Percentiles rank a stretch among this genome's conserved stretches.
Conservation (phyloP, 345 rosid genomes). For the Punica granatum region DNA sequence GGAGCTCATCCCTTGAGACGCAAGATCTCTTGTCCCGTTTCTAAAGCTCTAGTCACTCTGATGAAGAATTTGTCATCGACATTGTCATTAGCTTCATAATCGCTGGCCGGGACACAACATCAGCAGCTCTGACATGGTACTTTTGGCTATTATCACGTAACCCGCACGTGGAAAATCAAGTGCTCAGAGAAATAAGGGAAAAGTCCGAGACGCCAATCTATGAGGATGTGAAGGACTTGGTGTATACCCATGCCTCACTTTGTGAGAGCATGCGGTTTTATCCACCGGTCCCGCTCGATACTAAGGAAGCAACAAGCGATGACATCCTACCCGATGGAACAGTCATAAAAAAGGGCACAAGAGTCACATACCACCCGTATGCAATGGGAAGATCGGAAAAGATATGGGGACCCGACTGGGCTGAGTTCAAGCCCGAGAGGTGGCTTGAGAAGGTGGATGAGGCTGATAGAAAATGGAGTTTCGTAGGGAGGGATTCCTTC, state of each 20-base stretch:
- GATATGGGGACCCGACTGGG: conserved; percentile 40
- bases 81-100: conserved; percentile 49
- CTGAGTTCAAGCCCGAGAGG: conserved; percentile 38
- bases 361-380: conserved; percentile 32
- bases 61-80: conserved; percentile 33
- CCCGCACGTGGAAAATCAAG: conserved; percentile 26
- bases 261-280: conserved; percentile 3
- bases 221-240: conserved; percentile 12
- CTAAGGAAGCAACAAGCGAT: neutral
- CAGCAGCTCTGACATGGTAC: conserved; percentile 64
- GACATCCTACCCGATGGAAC: conserved; percentile 30
- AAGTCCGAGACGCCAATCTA: conserved; percentile 8
- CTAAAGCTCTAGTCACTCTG: conserved; percentile 34
- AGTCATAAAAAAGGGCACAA: conserved; percentile 26
- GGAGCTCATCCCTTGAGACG: conserved; percentile 19
- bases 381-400: conserved; percentile 38
- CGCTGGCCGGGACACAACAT: conserved; percentile 62
- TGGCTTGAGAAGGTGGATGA: conserved; percentile 24
- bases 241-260: conserved; percentile 7
- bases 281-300: neutral
- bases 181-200: conserved; percentile 30
- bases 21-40: conserved; percentile 45
- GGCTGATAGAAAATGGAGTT: conserved; percentile 27
- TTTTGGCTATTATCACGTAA: conserved; percentile 40
- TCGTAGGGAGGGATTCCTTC: conserved; percentile 27